phyloP scores from a whole-genome alignment of 2,329 filamentous ascomycete genomes.

The Eutypa lata region DNA sequence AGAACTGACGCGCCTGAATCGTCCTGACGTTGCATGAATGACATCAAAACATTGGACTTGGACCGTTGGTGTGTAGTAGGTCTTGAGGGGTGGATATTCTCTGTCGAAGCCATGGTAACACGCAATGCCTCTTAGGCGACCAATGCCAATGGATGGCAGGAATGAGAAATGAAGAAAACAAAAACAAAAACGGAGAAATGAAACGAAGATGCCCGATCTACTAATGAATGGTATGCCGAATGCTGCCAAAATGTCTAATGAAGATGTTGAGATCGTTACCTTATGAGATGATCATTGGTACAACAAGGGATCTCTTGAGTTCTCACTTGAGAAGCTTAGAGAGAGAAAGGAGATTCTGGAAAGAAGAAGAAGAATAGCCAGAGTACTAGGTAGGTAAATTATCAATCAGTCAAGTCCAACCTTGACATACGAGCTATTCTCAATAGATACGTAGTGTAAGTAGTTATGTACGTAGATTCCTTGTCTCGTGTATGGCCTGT shows the following conservation, averaged over 20 bases:
- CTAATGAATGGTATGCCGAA: conserved; percentile 14
- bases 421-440: not conserved
- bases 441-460: not conserved
- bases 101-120: conserved; percentile 21
- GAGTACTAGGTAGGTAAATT: too few species aligned
- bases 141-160: conserved; percentile 1
- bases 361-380: not conserved
- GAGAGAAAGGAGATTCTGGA: not conserved
- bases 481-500: not conserved
- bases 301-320: not conserved
- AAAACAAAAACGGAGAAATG: conserved; percentile 11
- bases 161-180: conserved; percentile 5
- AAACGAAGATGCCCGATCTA: conserved; percentile 19
- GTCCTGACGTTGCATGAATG: conserved; percentile 48
- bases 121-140: not conserved
- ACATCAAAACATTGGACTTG: conserved; percentile 48
- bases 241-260: conserved; percentile 10
- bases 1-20: conserved; percentile 40
- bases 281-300: conserved; percentile 12
- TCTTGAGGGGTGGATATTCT: conserved; percentile 11
- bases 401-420: too few species aligned
- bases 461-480: not conserved
- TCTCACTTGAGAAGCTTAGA: not conserved
- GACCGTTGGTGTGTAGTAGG: conserved; percentile 34
- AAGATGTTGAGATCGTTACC: not conserved